Base-by-base conservation (phyloP, 148 eudicot genomes). In the Vaccinium vitisidaea region DNA sequence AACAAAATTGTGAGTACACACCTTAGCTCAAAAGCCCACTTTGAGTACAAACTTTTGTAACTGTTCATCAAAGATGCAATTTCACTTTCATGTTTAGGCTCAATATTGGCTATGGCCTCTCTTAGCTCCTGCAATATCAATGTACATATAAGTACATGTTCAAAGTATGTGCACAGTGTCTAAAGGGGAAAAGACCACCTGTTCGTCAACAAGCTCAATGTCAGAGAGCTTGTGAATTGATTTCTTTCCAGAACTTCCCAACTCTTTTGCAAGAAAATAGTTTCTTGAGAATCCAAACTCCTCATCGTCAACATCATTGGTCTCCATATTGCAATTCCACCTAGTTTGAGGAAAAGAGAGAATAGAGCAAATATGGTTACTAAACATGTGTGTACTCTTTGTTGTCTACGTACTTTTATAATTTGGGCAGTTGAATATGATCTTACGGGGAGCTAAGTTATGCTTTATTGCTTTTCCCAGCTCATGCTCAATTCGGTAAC, bases 201-300 rank as follows among this genome's bases (percentile, higher is more conserved):
- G 93, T 80, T 95, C 98, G 36, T 94, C 89, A 77, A 92, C 98
- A 82, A 92, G 89, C 83, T 93, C 88, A 77, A 95, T 92, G 69
- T 94, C 96, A n/a, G 95, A 89, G 32, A 95, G 91, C 89, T 91
- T 95, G 73, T 84, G 88, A 14, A 90, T 85, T 18, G 98, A 93
- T 92, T 93, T 96, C 84, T 96, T 94, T 15, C 80, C 89, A 1
- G 95, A 88, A 58, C 89, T 85, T 39, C 92, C 88, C 54, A 90
- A 78, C 83, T 96, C 98, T 89, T 96, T 94, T 50, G 98, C 95
- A 10, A 96, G 86, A 75, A 96, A 96, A 86, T 93, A 96, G 85
- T 91, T 96, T 87, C 98, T 93, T 3, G 98, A 94, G 89, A 93
- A 96, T 15, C 88, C 96, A 56, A 92, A 86, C 79, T 96, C 98